phyloP scores from a whole-genome alignment of 345 rosid genomes.

The Brassica nigra region DNA sequence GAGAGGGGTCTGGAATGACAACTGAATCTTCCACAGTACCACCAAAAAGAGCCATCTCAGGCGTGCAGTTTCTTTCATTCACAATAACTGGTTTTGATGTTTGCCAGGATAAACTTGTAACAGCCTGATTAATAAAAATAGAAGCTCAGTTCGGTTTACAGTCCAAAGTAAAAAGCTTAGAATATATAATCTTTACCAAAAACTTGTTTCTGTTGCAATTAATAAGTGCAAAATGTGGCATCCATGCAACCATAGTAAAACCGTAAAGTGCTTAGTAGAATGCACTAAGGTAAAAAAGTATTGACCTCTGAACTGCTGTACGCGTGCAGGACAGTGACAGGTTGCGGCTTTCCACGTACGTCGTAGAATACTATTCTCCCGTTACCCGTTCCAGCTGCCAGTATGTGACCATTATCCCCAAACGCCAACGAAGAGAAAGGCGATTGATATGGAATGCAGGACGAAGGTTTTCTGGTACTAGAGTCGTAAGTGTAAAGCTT shows the following conservation, averaged over 20 bases:
- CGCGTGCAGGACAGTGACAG: slow-evolving; percentile 88
- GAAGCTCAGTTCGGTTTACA: neutral
- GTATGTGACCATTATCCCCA: slow-evolving; percentile 87
- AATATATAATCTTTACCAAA: slow-evolving; percentile 4
- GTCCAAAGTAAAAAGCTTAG: slow-evolving; percentile 6
- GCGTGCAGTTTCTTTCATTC: slow-evolving; percentile 75
- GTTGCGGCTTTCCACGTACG: slow-evolving; percentile 90
- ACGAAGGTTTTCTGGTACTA: slow-evolving; percentile 74
- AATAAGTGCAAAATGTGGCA: neutral
- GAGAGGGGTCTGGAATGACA: slow-evolving; percentile 98
- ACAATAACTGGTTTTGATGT: slow-evolving; percentile 85
- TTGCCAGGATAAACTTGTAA: slow-evolving; percentile 97
- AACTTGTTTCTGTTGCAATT: neutral
- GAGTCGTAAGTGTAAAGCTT: slow-evolving; percentile 88
- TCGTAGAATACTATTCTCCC: slow-evolving; percentile 94
- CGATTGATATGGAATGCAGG: slow-evolving; percentile 75
- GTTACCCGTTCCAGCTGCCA: slow-evolving; percentile 92
- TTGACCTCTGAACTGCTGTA: slow-evolving; percentile 84
- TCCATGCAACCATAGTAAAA: slow-evolving; percentile 37
- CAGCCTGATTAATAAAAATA: slow-evolving; percentile 57
- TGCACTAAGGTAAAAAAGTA: slow-evolving; percentile 13
- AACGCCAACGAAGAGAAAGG: slow-evolving; percentile 97
- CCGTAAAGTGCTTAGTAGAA: neutral
- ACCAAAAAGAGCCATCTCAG: slow-evolving; percentile 91
- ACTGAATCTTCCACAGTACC: slow-evolving; percentile 82